Conservation (phyloP, 2,329 filamentous ascomycete genomes). For the Periconia macrospinosa region DNA sequence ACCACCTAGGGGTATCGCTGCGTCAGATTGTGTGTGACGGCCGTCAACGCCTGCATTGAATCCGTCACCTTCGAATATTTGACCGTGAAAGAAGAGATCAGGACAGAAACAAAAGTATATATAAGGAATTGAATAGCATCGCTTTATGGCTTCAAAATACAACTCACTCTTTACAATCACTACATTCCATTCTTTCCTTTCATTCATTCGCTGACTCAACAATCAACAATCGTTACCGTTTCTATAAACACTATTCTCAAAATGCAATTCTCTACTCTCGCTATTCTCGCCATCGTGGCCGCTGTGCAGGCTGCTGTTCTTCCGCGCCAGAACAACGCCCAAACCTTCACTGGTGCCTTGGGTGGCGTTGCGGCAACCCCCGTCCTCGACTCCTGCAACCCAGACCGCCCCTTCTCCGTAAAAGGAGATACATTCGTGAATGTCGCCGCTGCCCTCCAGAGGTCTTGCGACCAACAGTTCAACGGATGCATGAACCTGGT, state of each 20-base stretch:
- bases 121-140: conserved; percentile 7
- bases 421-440: conserved; percentile 54
- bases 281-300: conserved; percentile 20
- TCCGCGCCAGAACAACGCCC: conserved; percentile 28
- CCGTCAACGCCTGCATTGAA: not conserved
- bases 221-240: not conserved
- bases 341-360: conserved; percentile 51
- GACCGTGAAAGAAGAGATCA: not conserved
- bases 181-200: conserved; percentile 1
- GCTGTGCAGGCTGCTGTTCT: conserved; percentile 19
- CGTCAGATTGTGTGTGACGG: not conserved
- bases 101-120: conserved; percentile 6
- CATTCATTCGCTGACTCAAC: not conserved
- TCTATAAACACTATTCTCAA: conserved; percentile 7
- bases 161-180: not conserved
- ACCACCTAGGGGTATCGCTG: not conserved
- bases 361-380: conserved; percentile 59
- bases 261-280: conserved; percentile 29
- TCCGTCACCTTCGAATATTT: conserved; percentile 2
- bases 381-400: conserved; percentile 50
- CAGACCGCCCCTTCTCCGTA: conserved; percentile 46
- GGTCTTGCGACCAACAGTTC: conserved; percentile 66
- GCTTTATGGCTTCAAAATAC: not conserved
- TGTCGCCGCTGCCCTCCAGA: conserved; percentile 58
- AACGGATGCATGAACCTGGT: conserved; percentile 61